Base-by-base conservation (phyloP, 306 rosid species). In the Betula pendula region DNA sequence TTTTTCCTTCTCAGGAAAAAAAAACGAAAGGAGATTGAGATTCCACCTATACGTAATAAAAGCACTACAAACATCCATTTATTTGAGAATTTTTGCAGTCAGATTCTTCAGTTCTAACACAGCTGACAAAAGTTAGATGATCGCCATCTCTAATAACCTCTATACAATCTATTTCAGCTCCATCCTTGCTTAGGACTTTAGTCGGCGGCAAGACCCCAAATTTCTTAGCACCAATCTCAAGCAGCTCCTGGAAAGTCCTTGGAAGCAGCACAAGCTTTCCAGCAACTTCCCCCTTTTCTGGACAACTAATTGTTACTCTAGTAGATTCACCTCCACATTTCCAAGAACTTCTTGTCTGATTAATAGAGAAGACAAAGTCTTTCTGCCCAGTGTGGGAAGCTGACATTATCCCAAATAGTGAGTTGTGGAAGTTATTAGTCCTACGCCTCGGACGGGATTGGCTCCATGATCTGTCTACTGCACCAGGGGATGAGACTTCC, bases 61-160 rank as follows among this genome's bases (percentile, higher is more conserved):
- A 70, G 29, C n/a, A 16, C 68, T 65, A 63, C 33, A 38, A 77
- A 70, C 6, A 65, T 49, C 70, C 84, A 14, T 68, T 44, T 29
- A 40, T 67, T 9, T 44, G 60, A 50, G 52, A 43, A 5, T 43
- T 16, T 53, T 73, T 56, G 49, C 29, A 60, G 51, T 31, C 56
- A 44, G 82, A 43, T 7, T 75, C 79, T 38, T 47, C 51, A 70
- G 70, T 56, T 51, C 49, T 77, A 48, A 25, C 40, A 65, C 24
- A 70, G 59, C 82, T 75, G 4, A 82, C 85, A 78, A 95, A 89
- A 75, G 86, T 31, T 68, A 95, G 90, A 82, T 88, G 88, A 74
- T 95, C 99, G 50, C 91, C 94, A 33, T 95, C 98, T 77, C 97
- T 95, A 80, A 95, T 89, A 27, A 95, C 98, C 17, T 92, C 94